Evolutionary conservation across 2,329 filamentous ascomycete species (phyloP).

Genomic region (Monosporascus sp.): DNA sequence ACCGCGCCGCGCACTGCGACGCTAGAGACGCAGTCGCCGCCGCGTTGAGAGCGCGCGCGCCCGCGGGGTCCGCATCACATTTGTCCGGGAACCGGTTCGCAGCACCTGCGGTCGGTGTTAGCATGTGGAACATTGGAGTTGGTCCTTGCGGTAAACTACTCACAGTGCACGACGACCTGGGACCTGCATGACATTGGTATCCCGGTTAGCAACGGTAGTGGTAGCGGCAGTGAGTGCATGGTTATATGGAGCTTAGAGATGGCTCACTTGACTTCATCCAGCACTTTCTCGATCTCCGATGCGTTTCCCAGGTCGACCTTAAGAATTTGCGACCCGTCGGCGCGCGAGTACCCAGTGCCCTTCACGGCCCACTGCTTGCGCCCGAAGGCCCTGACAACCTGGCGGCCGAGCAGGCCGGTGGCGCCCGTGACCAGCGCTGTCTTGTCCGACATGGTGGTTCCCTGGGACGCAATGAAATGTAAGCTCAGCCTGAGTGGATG

Average conservation of each 20-base stretch:
- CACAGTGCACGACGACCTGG: conserved; percentile 76
- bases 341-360: conserved; percentile 69
- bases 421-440: conserved; percentile 77
- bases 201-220: conserved; percentile 5
- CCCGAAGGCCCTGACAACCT: conserved; percentile 69
- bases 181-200: conserved; percentile 44
- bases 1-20: conserved; percentile 55
- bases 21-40: conserved; percentile 64
- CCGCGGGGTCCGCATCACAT: conserved; percentile 73
- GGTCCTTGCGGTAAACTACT: conserved; percentile 23
- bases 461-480: not conserved
- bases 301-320: conserved; percentile 49
- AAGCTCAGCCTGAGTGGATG: not conserved
- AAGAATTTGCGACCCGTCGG: conserved; percentile 63
- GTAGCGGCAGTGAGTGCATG: too few species aligned
- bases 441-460: conserved; percentile 29
- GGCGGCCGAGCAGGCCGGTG: conserved; percentile 75
- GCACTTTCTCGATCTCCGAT: conserved; percentile 40
- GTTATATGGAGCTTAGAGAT: not conserved
- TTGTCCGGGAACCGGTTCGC: conserved; percentile 85
- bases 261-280: conserved; percentile 53
- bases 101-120: conserved; percentile 50
- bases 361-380: conserved; percentile 62
- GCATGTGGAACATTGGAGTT: conserved; percentile 2
- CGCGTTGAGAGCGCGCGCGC: conserved; percentile 69